phyloP scores from a whole-genome alignment of 768 basidiomycete species.

The Termitomyces sp. region DNA sequence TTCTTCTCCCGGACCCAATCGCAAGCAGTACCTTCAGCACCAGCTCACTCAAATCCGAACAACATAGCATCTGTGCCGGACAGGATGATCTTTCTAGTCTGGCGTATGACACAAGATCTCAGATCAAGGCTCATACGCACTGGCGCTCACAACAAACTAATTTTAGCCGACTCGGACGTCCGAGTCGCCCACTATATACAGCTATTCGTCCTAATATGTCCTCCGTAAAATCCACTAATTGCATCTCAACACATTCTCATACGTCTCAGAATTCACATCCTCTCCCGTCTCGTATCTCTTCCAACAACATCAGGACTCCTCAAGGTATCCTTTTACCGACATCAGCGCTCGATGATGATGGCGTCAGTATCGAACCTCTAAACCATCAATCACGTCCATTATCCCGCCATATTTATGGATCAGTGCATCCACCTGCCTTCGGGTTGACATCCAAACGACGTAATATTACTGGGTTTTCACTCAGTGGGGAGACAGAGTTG shows the following conservation, averaged over 20 bases:
- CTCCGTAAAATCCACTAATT: not conserved
- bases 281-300: constrained; percentile 9
- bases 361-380: constrained; percentile 6
- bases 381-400: constrained; percentile 10
- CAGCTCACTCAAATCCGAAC: not conserved
- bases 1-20: constrained; percentile 22
- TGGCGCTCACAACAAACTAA: constrained; percentile 20
- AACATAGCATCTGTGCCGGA: constrained; percentile 5
- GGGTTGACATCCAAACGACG: constrained; percentile 8
- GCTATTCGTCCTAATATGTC: constrained; percentile 35
- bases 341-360: constrained; percentile 5
- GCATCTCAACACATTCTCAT: not conserved
- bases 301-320: constrained; percentile 8
- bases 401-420: not conserved
- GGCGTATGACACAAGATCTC: not conserved
- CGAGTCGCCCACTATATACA: constrained; percentile 48
- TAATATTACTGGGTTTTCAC: constrained; percentile 35
- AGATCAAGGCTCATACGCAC: constrained; percentile 11
- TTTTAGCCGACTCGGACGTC: constrained; percentile 40
- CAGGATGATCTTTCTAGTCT: constrained; percentile 6
- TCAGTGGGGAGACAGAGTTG: constrained; percentile 57
- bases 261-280: not conserved
- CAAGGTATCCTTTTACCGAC: constrained; percentile 10
- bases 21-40: constrained; percentile 7
- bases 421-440: constrained; percentile 18